Evolutionary conservation across 192 early-diverging fungal species (phyloP).

Genomic region (Umbelopsis isabellina): DNA sequence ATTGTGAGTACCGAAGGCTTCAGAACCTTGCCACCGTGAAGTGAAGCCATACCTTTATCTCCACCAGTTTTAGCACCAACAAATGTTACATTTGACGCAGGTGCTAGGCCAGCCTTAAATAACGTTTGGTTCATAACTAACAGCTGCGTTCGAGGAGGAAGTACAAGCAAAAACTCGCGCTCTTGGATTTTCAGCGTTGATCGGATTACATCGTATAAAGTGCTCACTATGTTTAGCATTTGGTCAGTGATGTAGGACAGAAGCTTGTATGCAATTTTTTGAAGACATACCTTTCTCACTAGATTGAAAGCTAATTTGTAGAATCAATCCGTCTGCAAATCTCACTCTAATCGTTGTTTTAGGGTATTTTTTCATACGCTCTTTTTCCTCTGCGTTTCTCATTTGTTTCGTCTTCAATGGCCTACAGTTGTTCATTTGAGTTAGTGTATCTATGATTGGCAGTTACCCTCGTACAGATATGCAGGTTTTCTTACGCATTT

Average conservation of each 20-base stretch:
- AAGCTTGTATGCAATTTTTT: no score
- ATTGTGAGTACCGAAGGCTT: background rate
- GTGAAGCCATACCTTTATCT: background rate
- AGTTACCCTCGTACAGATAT: background rate
- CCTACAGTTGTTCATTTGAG: background rate
- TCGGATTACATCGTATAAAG: constrained; percentile 40
- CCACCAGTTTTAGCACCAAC: constrained; percentile 42
- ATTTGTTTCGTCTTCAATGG: constrained; percentile 79
- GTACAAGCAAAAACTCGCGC: constrained; percentile 42
- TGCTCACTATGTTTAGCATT: constrained; percentile 1
- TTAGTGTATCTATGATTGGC: background rate
- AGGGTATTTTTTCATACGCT: constrained; percentile 68
- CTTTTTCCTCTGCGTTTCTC: constrained; percentile 72
- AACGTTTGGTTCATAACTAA: constrained; percentile 46
- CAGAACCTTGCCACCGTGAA: background rate
- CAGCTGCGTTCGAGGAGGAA: constrained; percentile 57
- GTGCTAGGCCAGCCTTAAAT: constrained; percentile 56
- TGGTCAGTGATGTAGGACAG: no score
- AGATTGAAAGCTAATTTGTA: constrained; percentile 79
- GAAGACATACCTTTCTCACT: constrained; percentile 55
- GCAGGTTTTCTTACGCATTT: constrained; percentile 44
- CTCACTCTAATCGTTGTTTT: constrained; percentile 81
- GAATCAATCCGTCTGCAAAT: constrained; percentile 75
- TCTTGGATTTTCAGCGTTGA: constrained; percentile 38
- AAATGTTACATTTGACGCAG: constrained; percentile 57